These are phyloP conservation scores for Serpula lacrymans DNA, from an alignment of 768 basidiomycete genomes.

Conservation along the genomic window DNA sequence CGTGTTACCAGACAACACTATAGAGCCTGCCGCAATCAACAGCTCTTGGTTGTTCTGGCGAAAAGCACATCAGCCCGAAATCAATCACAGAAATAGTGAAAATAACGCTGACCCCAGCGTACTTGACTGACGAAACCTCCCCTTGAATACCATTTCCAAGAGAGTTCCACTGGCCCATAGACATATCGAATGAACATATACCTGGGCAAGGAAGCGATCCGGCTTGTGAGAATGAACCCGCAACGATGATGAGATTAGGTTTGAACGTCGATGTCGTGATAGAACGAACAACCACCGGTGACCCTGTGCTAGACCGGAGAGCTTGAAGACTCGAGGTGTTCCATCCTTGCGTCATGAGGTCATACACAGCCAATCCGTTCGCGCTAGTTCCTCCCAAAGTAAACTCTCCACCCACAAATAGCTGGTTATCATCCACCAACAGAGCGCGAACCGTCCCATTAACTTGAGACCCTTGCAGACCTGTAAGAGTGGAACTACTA, in stretches of 20 bases:
- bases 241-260: slow-evolving; percentile 67
- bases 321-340: slow-evolving; percentile 53
- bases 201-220: slow-evolving; percentile 72
- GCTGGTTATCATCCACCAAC: slow-evolving; percentile 60
- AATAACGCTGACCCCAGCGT: slow-evolving; percentile 65
- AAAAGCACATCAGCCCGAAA: slow-evolving; percentile 13
- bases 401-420: slow-evolving; percentile 88
- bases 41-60: slow-evolving; percentile 59
- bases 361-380: slow-evolving; percentile 78
- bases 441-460: slow-evolving; percentile 78
- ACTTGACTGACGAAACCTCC: slow-evolving; percentile 72
- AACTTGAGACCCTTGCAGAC: slow-evolving; percentile 59
- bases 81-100: not conserved
- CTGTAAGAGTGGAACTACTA: slow-evolving; percentile 41
- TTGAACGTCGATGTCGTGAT: slow-evolving; percentile 62
- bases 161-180: slow-evolving; percentile 70
- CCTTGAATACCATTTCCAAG: slow-evolving; percentile 82
- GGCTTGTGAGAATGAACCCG: slow-evolving; percentile 82
- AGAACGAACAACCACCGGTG: slow-evolving; percentile 64
- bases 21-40: slow-evolving; percentile 78
- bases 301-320: slow-evolving; percentile 53
- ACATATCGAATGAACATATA: slow-evolving; percentile 74
- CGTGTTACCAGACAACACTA: slow-evolving; percentile 61
- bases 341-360: slow-evolving; percentile 67
- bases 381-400: slow-evolving; percentile 51